Conservation (phyloP, 106 monocot species). For the Dioscorea alata region DNA sequence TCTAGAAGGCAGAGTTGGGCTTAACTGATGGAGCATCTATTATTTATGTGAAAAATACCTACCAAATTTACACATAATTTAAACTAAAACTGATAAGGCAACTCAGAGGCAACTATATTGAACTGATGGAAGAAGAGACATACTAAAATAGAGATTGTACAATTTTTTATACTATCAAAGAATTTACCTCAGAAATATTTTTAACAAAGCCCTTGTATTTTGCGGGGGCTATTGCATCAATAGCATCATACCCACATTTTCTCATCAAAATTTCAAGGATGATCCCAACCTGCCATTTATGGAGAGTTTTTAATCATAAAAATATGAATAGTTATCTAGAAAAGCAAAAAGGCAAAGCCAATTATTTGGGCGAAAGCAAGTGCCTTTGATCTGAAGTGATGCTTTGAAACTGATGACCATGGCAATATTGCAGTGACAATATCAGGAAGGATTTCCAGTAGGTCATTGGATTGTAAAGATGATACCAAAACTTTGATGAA, state of each 20-base stretch:
- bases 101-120: no score
- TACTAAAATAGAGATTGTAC: no score
- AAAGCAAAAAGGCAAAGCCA: background rate
- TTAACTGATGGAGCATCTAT: no score
- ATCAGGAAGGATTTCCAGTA: conserved; percentile 49
- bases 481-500: conserved; percentile 85
- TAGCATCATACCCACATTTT: conserved; percentile 69
- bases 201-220: conserved; percentile 69
- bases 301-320: background rate
- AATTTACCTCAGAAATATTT: conserved; percentile 50
- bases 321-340: background rate
- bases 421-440: conserved; percentile 70
- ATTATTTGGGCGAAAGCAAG: background rate
- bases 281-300: conserved; percentile 55
- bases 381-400: conserved; percentile 95
- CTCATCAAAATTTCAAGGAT: conserved; percentile 89
- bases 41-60: no score
- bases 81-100: no score
- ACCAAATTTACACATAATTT: no score
- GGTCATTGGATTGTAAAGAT: conserved; percentile 39
- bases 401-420: conserved; percentile 81
- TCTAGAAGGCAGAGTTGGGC: no score
- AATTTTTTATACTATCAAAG: background rate
- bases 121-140: no score
- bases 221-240: conserved; percentile 37